Evolutionary conservation across 805 yeast genomes (phyloP).

Genomic region (Ogataea neopini): DNA sequence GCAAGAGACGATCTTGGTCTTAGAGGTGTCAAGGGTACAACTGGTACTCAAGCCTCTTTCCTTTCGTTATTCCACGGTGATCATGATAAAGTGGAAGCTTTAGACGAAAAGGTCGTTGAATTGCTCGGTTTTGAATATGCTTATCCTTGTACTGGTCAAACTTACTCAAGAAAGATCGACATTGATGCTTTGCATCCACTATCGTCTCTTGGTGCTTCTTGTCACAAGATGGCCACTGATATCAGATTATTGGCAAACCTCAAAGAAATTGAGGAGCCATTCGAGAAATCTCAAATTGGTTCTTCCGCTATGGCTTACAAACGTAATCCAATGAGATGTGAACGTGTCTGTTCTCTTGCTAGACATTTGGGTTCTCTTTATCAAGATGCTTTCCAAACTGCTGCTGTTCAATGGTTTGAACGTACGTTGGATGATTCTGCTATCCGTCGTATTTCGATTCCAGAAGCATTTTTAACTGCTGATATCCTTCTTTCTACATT

Average conservation of each 20-base stretch:
- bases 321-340: constrained; percentile 99
- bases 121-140: constrained; percentile 91
- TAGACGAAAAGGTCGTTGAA: constrained; percentile 91
- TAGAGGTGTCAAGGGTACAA: constrained; percentile 98
- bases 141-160: constrained; percentile 98
- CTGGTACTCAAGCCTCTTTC: constrained; percentile 98
- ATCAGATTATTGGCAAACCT: constrained; percentile 92
- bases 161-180: constrained; percentile 98
- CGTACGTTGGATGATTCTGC: constrained; percentile 98
- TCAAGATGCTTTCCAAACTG: constrained; percentile 93
- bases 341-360: constrained; percentile 96
- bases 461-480: constrained; percentile 94
- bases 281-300: constrained; percentile 97
- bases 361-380: constrained; percentile 92
- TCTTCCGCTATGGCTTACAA: constrained; percentile 99
- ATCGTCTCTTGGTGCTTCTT: constrained; percentile 92
- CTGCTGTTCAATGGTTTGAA: constrained; percentile 99
- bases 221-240: constrained; percentile 98
- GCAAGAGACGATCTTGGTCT: constrained; percentile 96
- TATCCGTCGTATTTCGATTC: constrained; percentile 93
- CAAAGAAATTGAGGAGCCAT: constrained; percentile 98
- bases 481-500: constrained; percentile 89
- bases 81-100: constrained; percentile 91
- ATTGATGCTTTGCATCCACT: constrained; percentile 91
- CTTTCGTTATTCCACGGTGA: constrained; percentile 93